Evolutionary conservation across 192 early-diverging fungal genomes (phyloP).

Genomic region (Geranomyces michiganensis): DNA sequence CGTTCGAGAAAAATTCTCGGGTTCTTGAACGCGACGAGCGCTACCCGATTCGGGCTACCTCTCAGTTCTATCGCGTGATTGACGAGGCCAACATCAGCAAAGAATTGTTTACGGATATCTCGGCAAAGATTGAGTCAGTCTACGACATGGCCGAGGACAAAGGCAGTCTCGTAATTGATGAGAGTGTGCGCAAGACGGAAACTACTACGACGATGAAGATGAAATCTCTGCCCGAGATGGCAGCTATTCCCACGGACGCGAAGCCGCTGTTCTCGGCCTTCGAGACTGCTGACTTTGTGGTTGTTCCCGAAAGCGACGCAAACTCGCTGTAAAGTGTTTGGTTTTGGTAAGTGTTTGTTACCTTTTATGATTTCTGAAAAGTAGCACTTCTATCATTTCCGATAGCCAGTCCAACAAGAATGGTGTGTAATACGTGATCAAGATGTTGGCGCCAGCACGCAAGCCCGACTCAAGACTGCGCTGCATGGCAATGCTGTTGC

Average conservation of each 20-base stretch:
- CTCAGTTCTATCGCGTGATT: slow-evolving; percentile 7
- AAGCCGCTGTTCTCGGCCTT: not conserved
- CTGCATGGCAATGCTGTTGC: no score
- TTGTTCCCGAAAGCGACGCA: no score
- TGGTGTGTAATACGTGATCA: slow-evolving; percentile 97
- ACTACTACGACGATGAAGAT: not conserved
- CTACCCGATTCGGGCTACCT: slow-evolving; percentile 2
- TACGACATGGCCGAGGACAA: slow-evolving; percentile 8
- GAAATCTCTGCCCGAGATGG: not conserved
- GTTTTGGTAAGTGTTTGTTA: no score
- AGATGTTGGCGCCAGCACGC: slow-evolving; percentile 88
- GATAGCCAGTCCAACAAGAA: slow-evolving; percentile 86
- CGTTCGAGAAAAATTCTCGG: not conserved
- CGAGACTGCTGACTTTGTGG: not conserved
- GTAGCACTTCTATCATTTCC: no score
- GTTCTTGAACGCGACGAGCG: not conserved
- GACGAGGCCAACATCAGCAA: not conserved
- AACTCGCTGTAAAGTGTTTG: no score
- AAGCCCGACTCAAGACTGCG: slow-evolving; percentile 76
- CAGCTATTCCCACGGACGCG: not conserved
- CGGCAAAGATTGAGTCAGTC: slow-evolving; percentile 4
- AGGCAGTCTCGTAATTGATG: not conserved
- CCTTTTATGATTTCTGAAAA: no score
- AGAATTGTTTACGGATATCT: not conserved
- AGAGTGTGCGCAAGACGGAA: not conserved